A percentile compares a stretch with the other conserved stretches of the same genome.
Conservation (phyloP, 345 rosid species). For the Theobroma cacao region DNA sequence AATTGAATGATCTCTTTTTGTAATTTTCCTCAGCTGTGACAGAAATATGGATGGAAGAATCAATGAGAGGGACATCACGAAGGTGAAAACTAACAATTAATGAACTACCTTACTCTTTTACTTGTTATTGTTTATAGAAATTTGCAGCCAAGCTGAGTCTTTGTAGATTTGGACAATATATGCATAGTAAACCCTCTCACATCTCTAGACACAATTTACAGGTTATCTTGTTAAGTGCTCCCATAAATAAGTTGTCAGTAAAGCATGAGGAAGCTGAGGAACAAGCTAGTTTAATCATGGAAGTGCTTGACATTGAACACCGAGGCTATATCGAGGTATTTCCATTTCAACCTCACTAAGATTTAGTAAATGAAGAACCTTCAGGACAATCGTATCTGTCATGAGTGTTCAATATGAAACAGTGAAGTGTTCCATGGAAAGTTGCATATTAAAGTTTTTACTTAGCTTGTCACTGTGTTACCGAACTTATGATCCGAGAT, state of each 20-base stretch:
- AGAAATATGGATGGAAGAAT: slow-evolving; percentile 48
- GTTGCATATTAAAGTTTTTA: too few relatives aligned
- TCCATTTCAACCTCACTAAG: not conserved
- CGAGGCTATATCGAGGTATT: slow-evolving; percentile 45
- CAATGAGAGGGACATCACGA: slow-evolving; percentile 29
- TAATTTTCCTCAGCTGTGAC: slow-evolving; percentile 35
- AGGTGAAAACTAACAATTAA: slow-evolving; percentile 22
- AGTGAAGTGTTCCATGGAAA: too few relatives aligned
- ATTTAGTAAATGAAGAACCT: too few relatives aligned
- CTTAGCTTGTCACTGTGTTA: not conserved
- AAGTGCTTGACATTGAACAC: slow-evolving; percentile 28
- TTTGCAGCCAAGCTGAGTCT: not conserved
- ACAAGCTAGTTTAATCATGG: slow-evolving; percentile 39
- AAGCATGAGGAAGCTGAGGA: slow-evolving; percentile 40
- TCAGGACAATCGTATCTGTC: too few relatives aligned
- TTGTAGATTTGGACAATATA: too few relatives aligned
- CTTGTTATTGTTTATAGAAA: not conserved
- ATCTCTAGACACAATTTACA: slow-evolving; percentile 3
- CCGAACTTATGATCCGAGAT: not conserved
- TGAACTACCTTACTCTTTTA: not conserved
- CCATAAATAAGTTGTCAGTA: slow-evolving; percentile 40
- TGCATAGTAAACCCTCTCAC: not conserved
- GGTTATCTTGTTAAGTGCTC: slow-evolving; percentile 37
- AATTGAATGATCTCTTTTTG: not conserved
- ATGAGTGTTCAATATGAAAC: too few relatives aligned